Percentiles rank a stretch among this genome's conserved stretches.
phyloP scores from a whole-genome alignment of 805 yeast species.

The Candida peoriensis region DNA sequence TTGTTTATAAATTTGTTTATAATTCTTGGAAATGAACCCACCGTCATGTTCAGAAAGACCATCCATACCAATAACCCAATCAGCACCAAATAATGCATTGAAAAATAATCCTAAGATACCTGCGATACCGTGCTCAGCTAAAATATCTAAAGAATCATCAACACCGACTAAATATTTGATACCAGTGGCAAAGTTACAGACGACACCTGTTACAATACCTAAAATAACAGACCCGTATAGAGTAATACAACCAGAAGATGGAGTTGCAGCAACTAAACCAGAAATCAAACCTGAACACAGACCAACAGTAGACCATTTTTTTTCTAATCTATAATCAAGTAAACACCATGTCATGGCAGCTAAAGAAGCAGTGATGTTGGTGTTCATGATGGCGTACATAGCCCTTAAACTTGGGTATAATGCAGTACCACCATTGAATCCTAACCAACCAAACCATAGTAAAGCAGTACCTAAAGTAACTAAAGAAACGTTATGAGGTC shows the following conservation, averaged over 20 bases:
- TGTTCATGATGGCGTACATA: slow-evolving; percentile 85
- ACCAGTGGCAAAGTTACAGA: slow-evolving; percentile 88
- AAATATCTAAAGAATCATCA: slow-evolving; percentile 90
- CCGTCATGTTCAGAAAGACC: slow-evolving; percentile 80
- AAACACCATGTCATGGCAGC: slow-evolving; percentile 83
- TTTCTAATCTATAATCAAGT: slow-evolving; percentile 81
- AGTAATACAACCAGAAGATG: slow-evolving; percentile 87
- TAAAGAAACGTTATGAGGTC: slow-evolving; percentile 93
- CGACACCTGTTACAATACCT: slow-evolving; percentile 74
- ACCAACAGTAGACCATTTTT: slow-evolving; percentile 92
- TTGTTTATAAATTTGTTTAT: slow-evolving; percentile 88
- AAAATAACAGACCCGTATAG: slow-evolving; percentile 85
- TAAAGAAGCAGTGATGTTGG: slow-evolving; percentile 82
- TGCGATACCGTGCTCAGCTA: slow-evolving; percentile 99
- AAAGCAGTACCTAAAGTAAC: slow-evolving; percentile 84
- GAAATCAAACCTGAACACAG: slow-evolving; percentile 93
- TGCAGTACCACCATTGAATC: slow-evolving; percentile 90
- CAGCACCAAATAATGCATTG: slow-evolving; percentile 83
- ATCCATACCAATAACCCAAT: slow-evolving; percentile 87
- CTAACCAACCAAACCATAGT: slow-evolving; percentile 94
- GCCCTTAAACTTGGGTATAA: slow-evolving; percentile 78
- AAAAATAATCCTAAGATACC: slow-evolving; percentile 88
- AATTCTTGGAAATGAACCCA: slow-evolving; percentile 90
- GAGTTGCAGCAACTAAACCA: slow-evolving; percentile 96
- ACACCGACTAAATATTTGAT: slow-evolving; percentile 74